Evolutionary conservation across 352 stramenopile genomes (phyloP), one percentile per base, ranked within the genome.

Genomic region (Globisporangium cystogenes): DNA sequence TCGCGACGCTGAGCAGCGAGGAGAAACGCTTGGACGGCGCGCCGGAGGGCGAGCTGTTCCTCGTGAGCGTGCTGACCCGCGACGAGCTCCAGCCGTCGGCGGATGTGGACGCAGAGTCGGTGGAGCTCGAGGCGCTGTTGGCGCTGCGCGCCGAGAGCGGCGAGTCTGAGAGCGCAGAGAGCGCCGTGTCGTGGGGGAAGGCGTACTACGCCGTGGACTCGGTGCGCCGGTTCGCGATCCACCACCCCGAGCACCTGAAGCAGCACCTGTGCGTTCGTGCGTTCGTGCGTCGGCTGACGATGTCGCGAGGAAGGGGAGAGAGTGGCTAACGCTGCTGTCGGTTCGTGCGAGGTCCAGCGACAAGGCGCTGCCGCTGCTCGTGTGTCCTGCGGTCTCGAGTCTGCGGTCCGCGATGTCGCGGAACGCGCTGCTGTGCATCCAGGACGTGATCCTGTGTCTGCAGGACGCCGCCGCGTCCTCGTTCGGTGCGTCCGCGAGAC

Each of bases 361-460:
- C 61, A 40, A 37, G 5, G 53, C 65, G 23, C 44, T 75, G 51
- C 21, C 33, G 21, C 46, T 58, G 29, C 51, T 90, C 16, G 75
- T 90, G 44, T 68, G 78, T 33, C 75, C 79, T n/a, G 72, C 74
- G 0, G 76, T 72, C 7, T 70, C 55, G 24, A 88, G 66, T 63
- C 51, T 90, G 24, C 76, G 79, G 7, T 90, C 79, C 10, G 65
- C 71, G 27, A 76, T 90, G 71, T 60, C 74, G 10, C 68, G 79
- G 10, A 90, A 87, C 33, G 79, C 79, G 40, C 53, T 90, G 39
- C 40, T 88, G 51, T 87, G 76, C 40, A 55, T 90, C 8, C 70
- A 88, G 45, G 79, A 90, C 39, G 42, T 90, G 23, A 47, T 87
- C 5, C 23, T 74, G 8, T 62, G 44, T 10, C 60, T 77, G 6